Base-by-base conservation (phyloP, 2,329 filamentous ascomycete genomes). In the Penicillium janthinellum region DNA sequence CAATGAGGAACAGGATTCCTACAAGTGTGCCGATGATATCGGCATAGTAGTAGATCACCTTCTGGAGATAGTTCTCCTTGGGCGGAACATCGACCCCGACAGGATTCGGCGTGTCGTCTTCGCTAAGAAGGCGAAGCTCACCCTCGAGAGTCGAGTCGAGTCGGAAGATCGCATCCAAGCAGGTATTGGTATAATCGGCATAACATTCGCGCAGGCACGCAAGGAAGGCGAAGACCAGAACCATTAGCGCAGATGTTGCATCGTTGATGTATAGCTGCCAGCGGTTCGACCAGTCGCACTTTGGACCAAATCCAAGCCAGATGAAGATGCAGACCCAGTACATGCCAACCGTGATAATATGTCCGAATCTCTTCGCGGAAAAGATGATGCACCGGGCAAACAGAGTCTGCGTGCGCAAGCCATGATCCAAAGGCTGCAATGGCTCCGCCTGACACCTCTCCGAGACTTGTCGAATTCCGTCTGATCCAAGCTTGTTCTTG, bases 21-120 rank as follows among this genome's bases (percentile, higher is more conserved):
- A 77, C 70, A 0, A 78, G 69, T 0, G 78, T 78, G 0, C 79
- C 79, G 31, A 82, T 74, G 28, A 81, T 66, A 56, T 78, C 78
- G 5, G 68, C 67, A 17, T 71, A 71, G 60, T 77, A 76, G 56
- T 76, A 77, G 55, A 81, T 77, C 3, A 61, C 49, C 12, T 25
- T 70, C 53, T 81, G 76, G 1, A 76, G 61, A 3, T 61, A 57
- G 50, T 61, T 71, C n/a, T 77, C 68, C 15, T 62, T 69, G 0
- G 72, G 74, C 0, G 74, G 69, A 22, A 68, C 60, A 14, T 78
- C 69, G 5, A 71, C 65, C 8, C 77, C 71, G 0, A 68, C 66
- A 0, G 67, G 63, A 61, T 81, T 79, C 0, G 72, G 70, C 2
- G 64, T 62, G 63, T 52, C 37, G 17, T 52, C 49, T n/a, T 52